These are phyloP conservation scores for Paracorniculantispora psalliotae DNA, from an alignment of 2,329 filamentous ascomycete species.

Conservation along the genomic window DNA sequence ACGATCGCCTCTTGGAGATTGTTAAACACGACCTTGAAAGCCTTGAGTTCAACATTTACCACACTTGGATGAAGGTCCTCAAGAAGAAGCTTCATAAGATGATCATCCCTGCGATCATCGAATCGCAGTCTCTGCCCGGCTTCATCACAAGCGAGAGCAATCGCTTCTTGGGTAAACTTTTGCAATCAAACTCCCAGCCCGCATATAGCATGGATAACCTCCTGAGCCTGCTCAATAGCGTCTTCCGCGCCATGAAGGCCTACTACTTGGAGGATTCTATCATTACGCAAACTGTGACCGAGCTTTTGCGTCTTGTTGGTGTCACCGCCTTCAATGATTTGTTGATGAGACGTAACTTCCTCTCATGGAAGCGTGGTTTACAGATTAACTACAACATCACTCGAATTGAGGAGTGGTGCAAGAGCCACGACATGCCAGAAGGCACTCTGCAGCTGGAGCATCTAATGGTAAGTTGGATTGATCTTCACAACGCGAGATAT, in stretches of 20 bases:
- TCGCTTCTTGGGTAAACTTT: slow-evolving; percentile 93
- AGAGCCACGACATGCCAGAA: slow-evolving; percentile 99
- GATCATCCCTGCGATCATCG: slow-evolving; percentile 98
- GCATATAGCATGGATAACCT: slow-evolving; percentile 99
- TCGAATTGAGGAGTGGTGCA: slow-evolving; percentile 98
- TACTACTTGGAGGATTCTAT: slow-evolving; percentile 97
- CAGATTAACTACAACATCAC: slow-evolving; percentile 99
- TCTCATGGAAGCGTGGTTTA: slow-evolving; percentile 97
- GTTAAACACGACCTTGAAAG: slow-evolving; percentile 98
- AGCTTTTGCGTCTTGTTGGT: slow-evolving; percentile 86
- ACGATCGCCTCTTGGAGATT: slow-evolving; percentile 93
- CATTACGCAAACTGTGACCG: slow-evolving; percentile 91
- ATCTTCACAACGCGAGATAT: not conserved
- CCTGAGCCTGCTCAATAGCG: slow-evolving; percentile 89
- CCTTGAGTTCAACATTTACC: slow-evolving; percentile 99
- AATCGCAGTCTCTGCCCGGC: slow-evolving; percentile 94
- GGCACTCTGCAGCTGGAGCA: slow-evolving; percentile 96
- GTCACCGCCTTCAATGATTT: slow-evolving; percentile 98
- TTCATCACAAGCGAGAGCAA: slow-evolving; percentile 99
- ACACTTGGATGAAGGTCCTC: slow-evolving; percentile 99
- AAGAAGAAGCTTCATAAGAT: slow-evolving; percentile 99
- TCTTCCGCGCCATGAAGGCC: slow-evolving; percentile 97
- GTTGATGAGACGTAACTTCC: slow-evolving; percentile 95
- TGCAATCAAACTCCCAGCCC: slow-evolving; percentile 82
- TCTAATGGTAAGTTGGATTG: slow-evolving; percentile 65